Base-by-base conservation (phyloP, 2,329 filamentous ascomycete genomes). In the Penicillium capsulatum region DNA sequence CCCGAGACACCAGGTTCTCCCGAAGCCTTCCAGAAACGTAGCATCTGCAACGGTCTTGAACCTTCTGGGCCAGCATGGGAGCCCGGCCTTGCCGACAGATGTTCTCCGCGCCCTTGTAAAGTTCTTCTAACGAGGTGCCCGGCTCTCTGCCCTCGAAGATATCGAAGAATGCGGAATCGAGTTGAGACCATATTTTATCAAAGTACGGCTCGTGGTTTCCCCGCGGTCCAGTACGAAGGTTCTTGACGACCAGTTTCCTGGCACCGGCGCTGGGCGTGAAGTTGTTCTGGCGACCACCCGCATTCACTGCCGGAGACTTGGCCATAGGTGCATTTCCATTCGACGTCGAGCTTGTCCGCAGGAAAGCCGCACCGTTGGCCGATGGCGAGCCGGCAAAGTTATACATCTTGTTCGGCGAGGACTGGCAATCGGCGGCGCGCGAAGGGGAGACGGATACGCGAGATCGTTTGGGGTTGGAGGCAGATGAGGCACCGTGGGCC, bases 201-300 rank as follows among this genome's bases (percentile, higher is more conserved):
- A 94, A 87, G 69, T 95, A 97, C 48, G 79, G 75, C 47, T 85
- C 80, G 14, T 85, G 77, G 53, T 88, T 79, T 38, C 77, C 72
- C 42, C 76, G 74, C n/a, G 76, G 68, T 13, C 74, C 74, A 1
- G 77, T 75, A 43, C 84, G 81, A 48, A 96, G 76, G 61, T 96
- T 97, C 76, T 95, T 95, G 55, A 98, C 86, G n/a, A 91, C 79
- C 31, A 98, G 77, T 66, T 84, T 90, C 72, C 84, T 90, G 14
- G 87, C 82, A 20, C 88, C 89, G 8, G 76, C 73, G 55, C 86
- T 80, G 9, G 87, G 82, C 52, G 84, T 85, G 59, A 90, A 86
- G 35, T 71, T 70, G 38, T 62, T 64, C 33, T 64, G 61, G 14
- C 60, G 64, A 27, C 58, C 47, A 7, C 58, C 39, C 53, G 55